These are phyloP conservation scores for Seiridium cupressi DNA, from an alignment of 2,329 filamentous ascomycete species.

Conservation along the genomic window DNA sequence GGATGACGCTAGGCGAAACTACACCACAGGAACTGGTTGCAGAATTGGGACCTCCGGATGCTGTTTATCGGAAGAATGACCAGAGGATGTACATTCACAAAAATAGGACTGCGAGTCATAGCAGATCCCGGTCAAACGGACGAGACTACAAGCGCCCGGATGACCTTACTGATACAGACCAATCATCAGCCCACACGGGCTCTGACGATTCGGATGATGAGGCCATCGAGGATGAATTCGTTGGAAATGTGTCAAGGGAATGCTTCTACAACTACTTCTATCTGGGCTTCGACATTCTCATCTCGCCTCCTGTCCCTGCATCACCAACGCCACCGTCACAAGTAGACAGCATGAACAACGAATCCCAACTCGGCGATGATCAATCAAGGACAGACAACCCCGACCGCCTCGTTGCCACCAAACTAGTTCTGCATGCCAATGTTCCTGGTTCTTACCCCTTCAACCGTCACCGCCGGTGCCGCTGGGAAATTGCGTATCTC, in stretches of 20 bases:
- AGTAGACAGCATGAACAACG: constrained; percentile 17
- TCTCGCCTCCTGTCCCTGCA: constrained; percentile 71
- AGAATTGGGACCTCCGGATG: constrained; percentile 88
- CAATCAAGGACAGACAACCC: constrained; percentile 41
- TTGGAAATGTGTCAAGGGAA: constrained; percentile 61
- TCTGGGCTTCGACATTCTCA: constrained; percentile 87
- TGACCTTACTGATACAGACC: constrained; percentile 69
- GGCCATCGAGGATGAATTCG: constrained; percentile 54
- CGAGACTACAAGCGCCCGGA: constrained; percentile 47
- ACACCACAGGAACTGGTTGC: constrained; percentile 89
- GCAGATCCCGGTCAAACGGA: constrained; percentile 43
- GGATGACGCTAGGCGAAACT: constrained; percentile 78
- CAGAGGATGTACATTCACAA: constrained; percentile 85
- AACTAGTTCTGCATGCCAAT: constrained; percentile 91
- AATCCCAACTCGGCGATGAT: constrained; percentile 24
- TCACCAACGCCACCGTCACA: constrained; percentile 62
- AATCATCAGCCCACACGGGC: constrained; percentile 69
- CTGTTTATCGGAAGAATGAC: constrained; percentile 90
- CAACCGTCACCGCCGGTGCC: constrained; percentile 85
- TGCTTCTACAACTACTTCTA: constrained; percentile 98
- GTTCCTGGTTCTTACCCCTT: constrained; percentile 95
- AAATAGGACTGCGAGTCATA: constrained; percentile 52
- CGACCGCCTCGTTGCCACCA: constrained; percentile 79
- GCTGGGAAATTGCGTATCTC: constrained; percentile 75
- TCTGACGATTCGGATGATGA: constrained; percentile 69